Evolutionary conservation across 257 asterid species (phyloP).

Genomic region (Anisodus tanguticus): DNA sequence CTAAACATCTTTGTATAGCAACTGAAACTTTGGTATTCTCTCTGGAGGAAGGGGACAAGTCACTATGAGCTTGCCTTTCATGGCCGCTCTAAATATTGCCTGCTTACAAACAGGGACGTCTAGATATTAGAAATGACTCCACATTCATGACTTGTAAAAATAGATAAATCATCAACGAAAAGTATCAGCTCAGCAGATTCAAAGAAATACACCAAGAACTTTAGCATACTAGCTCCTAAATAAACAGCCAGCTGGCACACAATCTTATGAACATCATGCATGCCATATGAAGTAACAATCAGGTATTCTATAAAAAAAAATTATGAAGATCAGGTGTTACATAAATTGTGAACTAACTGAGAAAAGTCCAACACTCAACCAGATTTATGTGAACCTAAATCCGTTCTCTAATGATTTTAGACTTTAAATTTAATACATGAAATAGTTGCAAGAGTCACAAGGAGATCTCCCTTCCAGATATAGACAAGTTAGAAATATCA

Average conservation of each 20-base stretch:
- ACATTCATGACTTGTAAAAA: not conserved
- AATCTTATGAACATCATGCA: not conserved
- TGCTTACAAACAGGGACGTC: slow-evolving; percentile 39
- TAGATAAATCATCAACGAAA: not conserved
- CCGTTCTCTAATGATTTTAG: not conserved
- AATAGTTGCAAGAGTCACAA: slow-evolving; percentile 9
- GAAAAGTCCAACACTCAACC: not conserved
- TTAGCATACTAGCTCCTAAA: not conserved
- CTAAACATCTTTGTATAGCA: slow-evolving; percentile 84
- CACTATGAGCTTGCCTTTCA: slow-evolving; percentile 92
- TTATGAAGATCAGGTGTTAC: not conserved
- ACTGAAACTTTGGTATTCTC: slow-evolving; percentile 76
- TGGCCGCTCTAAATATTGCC: slow-evolving; percentile 92
- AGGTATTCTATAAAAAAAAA: not conserved
- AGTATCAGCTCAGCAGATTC: not conserved
- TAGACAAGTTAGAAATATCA: not conserved
- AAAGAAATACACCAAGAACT: not conserved
- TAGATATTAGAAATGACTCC: not conserved
- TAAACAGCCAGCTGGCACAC: slow-evolving; percentile 6
- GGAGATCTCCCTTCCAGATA: not conserved
- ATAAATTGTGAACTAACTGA: not conserved
- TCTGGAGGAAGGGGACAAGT: slow-evolving; percentile 90
- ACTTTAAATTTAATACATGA: not conserved
- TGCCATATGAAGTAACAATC: not conserved
- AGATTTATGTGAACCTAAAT: slow-evolving; percentile 14